Evolutionary conservation across 768 basidiomycete species (phyloP), one percentile per base, ranked within the genome.

Genomic region (Neoboletus brunneissimus): DNA sequence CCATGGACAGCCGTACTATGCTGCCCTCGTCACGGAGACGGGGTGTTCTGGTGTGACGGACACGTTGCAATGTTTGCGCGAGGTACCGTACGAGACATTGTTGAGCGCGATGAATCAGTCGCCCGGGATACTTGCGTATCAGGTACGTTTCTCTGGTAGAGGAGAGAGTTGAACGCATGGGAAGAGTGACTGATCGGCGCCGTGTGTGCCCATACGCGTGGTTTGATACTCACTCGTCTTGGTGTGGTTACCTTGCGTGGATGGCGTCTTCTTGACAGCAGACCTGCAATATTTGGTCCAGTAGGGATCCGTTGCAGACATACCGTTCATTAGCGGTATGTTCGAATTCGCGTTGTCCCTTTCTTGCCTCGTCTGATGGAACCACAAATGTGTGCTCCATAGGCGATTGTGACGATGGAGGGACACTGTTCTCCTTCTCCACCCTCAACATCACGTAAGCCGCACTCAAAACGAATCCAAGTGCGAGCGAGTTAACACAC

Each of bases 391-490:
- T n/a, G 11, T 31, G 31, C 10, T 20, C 15, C 27, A 63, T 27
- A n/a, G 77, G 78, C 1, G 65, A 73, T 47, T 70, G 68, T 31
- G 75, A 78, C 47, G 77, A 79, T 35, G 76, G 78, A 56, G 77
- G 76, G 54, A 76, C 77, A 0, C 27, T 79, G 0, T 82, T 82
- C 61, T 72, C 79, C 3, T 58, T 79, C 9, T 70, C 80, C 2
- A 80, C 73, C 2, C 54, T 78, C 40, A 82, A 83, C 51, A 56
- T 81, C 53, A 82, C 80, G 80, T 80, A 58, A 52, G 77, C 18
- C 20, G 6, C n/a, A 3, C 29, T 11, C 32, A 7, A 13, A 46
- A 2, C 3, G 5, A 29, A n/a, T 8, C 7, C 37, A 18, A 10
- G 4, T 13, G 13, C 11, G 2, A 25, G 27, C 5, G 15, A 3